Percentiles rank a stretch among this genome's conserved stretches.
Evolutionary conservation across 2,329 filamentous ascomycete genomes (phyloP).

Genomic region (Aureobasidium melanogenum): DNA sequence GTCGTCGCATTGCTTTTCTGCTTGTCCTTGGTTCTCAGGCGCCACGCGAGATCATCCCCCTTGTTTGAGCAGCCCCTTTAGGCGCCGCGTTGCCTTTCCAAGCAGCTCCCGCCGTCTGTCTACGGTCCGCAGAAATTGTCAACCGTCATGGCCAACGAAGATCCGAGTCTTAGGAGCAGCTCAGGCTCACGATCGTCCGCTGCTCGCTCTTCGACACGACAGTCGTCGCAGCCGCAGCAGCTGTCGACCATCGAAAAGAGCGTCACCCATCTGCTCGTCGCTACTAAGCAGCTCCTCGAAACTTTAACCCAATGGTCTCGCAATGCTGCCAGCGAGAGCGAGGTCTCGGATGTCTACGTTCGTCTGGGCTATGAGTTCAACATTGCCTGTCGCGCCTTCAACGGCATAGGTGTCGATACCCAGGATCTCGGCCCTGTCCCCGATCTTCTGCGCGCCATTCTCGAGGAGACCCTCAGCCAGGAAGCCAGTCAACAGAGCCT

Average conservation of each 20-base stretch:
- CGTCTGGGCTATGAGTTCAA: conserved; percentile 98
- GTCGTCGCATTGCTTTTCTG: neutral
- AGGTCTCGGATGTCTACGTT: conserved; percentile 97
- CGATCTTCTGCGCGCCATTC: conserved; percentile 77
- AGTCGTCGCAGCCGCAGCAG: conserved; percentile 55
- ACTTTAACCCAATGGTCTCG: conserved; percentile 97
- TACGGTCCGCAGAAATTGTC: neutral
- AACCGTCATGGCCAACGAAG: conserved; percentile 15
- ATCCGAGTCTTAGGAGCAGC: conserved; percentile 49
- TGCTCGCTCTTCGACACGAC: conserved; percentile 20
- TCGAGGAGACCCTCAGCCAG: conserved; percentile 93
- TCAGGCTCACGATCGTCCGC: conserved; percentile 42
- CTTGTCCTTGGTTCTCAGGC: neutral
- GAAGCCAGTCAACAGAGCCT: conserved; percentile 90
- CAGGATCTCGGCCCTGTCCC: conserved; percentile 91
- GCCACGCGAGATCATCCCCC: neutral
- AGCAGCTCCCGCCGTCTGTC: neutral
- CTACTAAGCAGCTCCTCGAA: conserved; percentile 94
- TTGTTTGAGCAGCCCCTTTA: conserved; percentile 1
- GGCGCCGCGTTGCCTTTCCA: neutral
- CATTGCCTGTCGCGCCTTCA: conserved; percentile 93
- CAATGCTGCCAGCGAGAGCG: conserved; percentile 78
- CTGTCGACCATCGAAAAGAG: conserved; percentile 98
- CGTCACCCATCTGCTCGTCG: conserved; percentile 92
- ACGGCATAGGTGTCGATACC: conserved; percentile 93